Percentiles rank a stretch among this genome's conserved stretches.
These are phyloP conservation scores for Salix koriyanagi DNA, from an alignment of 345 rosid species.

Conservation along the genomic window DNA sequence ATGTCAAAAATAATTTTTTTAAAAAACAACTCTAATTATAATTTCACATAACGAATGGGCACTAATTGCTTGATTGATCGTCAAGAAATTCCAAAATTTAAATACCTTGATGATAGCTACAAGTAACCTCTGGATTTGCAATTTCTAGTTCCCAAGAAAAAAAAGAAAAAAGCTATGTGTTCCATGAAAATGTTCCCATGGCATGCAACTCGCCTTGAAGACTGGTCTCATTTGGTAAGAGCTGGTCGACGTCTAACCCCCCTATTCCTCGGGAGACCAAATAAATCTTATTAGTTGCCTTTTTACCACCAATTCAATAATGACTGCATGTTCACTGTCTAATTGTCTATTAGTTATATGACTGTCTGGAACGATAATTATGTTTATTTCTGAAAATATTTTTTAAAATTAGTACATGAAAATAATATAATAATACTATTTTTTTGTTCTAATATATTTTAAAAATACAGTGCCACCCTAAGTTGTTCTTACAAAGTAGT, in stretches of 20 bases:
- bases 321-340: not conserved
- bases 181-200: not conserved
- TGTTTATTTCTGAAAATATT: too few relatives aligned
- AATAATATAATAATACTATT: too few relatives aligned
- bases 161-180: not conserved
- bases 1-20: too few relatives aligned
- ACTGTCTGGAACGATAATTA: too few relatives aligned
- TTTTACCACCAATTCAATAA: not conserved
- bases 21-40: accelerated
- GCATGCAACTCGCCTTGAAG: not conserved
- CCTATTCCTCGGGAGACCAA: not conserved
- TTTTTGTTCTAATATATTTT: too few relatives aligned
- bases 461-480: too few relatives aligned
- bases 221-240: not conserved
- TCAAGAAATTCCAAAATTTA: too few relatives aligned
- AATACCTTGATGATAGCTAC: not conserved
- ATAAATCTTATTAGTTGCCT: not conserved
- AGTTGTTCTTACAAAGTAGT: too few relatives aligned
- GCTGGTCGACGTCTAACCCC: too few relatives aligned
- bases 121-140: not conserved
- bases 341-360: not conserved
- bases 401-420: too few relatives aligned
- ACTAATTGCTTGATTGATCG: too few relatives aligned
- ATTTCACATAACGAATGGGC: too few relatives aligned
- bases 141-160: not conserved